Evolutionary conservation across 2,329 filamentous ascomycete species (phyloP).

Genomic region (Nannizzia gypsea): DNA sequence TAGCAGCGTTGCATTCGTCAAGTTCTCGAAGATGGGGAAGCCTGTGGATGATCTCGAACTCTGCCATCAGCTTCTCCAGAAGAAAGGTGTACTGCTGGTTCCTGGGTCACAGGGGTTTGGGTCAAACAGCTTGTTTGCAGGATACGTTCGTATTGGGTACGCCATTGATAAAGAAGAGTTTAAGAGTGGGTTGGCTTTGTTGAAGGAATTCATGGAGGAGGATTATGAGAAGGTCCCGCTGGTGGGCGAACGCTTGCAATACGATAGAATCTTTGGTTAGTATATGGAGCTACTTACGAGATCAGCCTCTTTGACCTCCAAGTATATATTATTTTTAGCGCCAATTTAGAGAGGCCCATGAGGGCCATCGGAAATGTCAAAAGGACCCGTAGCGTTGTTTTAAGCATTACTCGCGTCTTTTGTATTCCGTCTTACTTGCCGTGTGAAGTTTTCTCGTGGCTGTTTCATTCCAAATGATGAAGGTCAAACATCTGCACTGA

Average conservation of each 20-base stretch:
- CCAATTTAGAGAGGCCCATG: not conserved
- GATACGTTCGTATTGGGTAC: slow-evolving; percentile 68
- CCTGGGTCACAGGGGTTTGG: slow-evolving; percentile 68
- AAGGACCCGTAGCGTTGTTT: not conserved
- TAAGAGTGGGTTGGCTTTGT: slow-evolving; percentile 49
- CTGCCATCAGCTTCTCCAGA: slow-evolving; percentile 54
- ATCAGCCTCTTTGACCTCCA: not conserved
- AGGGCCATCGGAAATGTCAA: not conserved
- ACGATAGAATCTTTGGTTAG: not conserved
- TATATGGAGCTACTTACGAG: too few relatives aligned
- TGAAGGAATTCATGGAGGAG: slow-evolving; percentile 45
- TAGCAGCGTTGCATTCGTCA: slow-evolving; percentile 68
- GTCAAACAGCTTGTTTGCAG: slow-evolving; percentile 49
- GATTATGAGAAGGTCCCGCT: slow-evolving; percentile 41
- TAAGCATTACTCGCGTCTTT: not conserved
- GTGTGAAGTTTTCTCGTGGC: not conserved
- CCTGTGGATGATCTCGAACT: slow-evolving; percentile 62
- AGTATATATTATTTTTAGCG: not conserved
- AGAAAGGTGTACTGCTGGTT: slow-evolving; percentile 61
- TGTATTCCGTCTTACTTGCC: not conserved
- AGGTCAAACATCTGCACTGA: too few relatives aligned
- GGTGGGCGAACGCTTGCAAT: not conserved
- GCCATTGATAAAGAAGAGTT: slow-evolving; percentile 60
- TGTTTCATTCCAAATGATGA: too few relatives aligned
- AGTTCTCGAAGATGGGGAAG: slow-evolving; percentile 50